Evolutionary conservation across 2,329 filamentous ascomycete genomes (phyloP).

Genomic region (Ascochyta pisi): DNA sequence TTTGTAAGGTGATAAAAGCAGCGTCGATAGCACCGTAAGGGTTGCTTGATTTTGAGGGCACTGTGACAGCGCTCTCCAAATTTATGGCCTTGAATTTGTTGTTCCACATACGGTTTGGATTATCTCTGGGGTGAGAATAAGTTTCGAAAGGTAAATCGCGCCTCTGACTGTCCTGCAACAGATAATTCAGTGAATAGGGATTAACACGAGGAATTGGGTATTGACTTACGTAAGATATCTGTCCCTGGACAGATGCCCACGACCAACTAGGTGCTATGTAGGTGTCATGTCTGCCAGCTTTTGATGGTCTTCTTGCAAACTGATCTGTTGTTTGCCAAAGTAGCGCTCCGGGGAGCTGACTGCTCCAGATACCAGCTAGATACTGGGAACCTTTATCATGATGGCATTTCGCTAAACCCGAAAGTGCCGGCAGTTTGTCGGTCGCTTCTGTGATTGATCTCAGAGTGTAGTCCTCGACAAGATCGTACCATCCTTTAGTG

Average conservation of each 20-base stretch:
- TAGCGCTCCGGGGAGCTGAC: neutral
- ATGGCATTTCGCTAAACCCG: neutral
- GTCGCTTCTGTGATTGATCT: neutral
- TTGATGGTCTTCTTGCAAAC: neutral
- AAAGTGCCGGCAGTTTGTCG: neutral
- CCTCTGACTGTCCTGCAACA: no score
- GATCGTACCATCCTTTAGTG: neutral
- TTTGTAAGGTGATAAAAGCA: no score
- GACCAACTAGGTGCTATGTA: constrained; percentile 9
- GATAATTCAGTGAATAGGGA: no score
- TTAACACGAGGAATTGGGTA: neutral
- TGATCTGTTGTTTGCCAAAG: neutral
- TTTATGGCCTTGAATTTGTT: no score
- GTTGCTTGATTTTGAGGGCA: neutral
- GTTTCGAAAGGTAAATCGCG: no score
- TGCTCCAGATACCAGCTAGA: neutral
- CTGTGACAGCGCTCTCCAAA: no score
- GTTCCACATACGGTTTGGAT: no score
- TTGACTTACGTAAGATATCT: neutral
- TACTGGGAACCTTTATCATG: neutral
- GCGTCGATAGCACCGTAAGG: neutral
- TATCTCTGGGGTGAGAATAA: no score
- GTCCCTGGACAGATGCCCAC: constrained; percentile 3
- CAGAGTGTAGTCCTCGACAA: constrained; percentile 2
- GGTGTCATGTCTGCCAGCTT: neutral